A percentile compares a stretch with the other conserved stretches of the same genome.
Evolutionary conservation across 495 filamentous ascomycete genomes (phyloP).

Genomic region (Hyaloscypha hepaticicola): DNA sequence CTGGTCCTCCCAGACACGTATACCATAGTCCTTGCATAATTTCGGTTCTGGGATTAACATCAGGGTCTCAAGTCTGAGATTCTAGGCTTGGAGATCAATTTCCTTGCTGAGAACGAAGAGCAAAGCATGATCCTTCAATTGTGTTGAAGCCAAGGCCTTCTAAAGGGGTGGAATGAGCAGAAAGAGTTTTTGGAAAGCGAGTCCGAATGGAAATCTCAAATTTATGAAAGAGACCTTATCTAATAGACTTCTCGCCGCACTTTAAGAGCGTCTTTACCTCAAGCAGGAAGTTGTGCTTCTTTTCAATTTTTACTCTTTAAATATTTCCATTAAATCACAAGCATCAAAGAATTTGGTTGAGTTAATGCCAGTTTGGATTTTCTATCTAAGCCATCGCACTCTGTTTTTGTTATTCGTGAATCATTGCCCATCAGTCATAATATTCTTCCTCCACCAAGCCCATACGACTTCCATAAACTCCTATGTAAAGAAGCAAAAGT

Average conservation of each 20-base stretch:
- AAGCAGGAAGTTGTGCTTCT: no score
- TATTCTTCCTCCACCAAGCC: slow-evolving; percentile 18
- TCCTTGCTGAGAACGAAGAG: no score
- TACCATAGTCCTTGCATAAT: background rate
- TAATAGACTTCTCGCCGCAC: no score
- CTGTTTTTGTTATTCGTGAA: background rate
- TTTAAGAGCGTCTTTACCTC: no score
- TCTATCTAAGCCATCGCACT: background rate
- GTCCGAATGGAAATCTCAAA: no score
- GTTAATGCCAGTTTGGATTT: background rate
- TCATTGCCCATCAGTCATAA: slow-evolving; percentile 4
- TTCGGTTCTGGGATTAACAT: background rate
- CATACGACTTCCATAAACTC: slow-evolving; percentile 17
- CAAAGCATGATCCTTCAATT: no score
- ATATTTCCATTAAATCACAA: background rate
- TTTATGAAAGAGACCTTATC: no score
- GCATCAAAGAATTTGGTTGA: background rate
- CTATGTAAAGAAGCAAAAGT: slow-evolving; percentile 14
- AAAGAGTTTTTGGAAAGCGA: no score
- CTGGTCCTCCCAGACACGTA: background rate
- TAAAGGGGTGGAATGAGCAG: no score
- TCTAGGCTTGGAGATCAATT: background rate
- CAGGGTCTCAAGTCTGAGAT: background rate
- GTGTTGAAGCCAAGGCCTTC: no score
- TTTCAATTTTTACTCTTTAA: no score